Evolutionary conservation across 768 basidiomycete species (phyloP).

Genomic region (Pleurotus citrinopileatus): DNA sequence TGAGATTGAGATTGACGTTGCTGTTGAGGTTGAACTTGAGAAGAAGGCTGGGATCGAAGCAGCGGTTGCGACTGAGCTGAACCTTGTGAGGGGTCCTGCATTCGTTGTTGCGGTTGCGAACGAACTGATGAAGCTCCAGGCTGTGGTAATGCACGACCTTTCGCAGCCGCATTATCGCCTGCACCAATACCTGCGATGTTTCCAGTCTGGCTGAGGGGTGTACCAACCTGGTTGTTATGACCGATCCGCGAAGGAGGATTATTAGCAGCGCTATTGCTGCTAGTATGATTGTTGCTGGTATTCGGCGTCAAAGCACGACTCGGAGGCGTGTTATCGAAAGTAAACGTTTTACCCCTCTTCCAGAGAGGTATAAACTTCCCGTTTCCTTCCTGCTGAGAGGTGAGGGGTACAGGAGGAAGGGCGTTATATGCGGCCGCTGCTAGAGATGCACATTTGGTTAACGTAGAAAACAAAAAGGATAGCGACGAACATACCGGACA

Average conservation of each 20-base stretch:
- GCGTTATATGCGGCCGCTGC: background rate
- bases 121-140: background rate
- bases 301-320: background rate
- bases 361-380: constrained; percentile 39
- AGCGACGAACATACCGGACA: background rate
- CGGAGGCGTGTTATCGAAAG: background rate
- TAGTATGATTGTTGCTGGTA: background rate
- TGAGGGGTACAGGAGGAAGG: background rate
- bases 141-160: constrained; percentile 5
- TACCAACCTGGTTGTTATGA: too few relatives aligned
- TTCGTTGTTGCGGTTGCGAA: too few relatives aligned
- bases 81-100: too few relatives aligned
- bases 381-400: background rate
- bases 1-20: background rate
- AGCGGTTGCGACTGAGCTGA: background rate
- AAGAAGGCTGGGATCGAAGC: too few relatives aligned
- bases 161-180: background rate
- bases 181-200: background rate
- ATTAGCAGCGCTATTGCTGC: background rate
- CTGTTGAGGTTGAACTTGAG: background rate
- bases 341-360: constrained; percentile 29
- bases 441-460: background rate
- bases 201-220: too few relatives aligned
- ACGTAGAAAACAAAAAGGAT: background rate
- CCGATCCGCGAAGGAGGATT: background rate